These are phyloP conservation scores for Fusarium sp. DNA, from an alignment of 2,329 filamentous ascomycete species.

Conservation along the genomic window DNA sequence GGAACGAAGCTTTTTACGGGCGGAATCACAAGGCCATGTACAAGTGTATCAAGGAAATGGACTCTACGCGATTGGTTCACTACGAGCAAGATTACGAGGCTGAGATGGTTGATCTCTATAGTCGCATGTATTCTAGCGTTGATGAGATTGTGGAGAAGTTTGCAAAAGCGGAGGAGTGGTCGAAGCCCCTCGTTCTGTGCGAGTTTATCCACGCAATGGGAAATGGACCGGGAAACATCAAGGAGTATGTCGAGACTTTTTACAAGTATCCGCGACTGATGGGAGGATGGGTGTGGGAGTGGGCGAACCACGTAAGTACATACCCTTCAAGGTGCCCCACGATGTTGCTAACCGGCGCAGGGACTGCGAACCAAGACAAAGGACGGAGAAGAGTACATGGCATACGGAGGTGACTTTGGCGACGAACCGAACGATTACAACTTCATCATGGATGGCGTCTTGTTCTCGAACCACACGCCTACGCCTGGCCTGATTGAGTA, in stretches of 20 bases:
- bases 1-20: conserved; percentile 79
- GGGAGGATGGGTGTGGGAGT: neutral
- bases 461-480: neutral
- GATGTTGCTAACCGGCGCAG: neutral
- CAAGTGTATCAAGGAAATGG: conserved; percentile 27
- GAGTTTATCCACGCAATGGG: neutral
- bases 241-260: neutral
- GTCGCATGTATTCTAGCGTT: neutral
- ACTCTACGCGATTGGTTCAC: neutral
- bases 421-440: neutral
- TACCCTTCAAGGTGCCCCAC: too few relatives aligned
- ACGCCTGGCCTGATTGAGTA: neutral
- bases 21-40: conserved; percentile 66
- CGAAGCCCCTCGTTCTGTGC: neutral
- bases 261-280: neutral
- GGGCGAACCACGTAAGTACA: neutral
- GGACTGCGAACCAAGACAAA: neutral
- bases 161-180: neutral
- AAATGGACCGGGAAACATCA: neutral
- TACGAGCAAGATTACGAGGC: neutral
- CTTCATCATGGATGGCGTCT: neutral
- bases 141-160: neutral
- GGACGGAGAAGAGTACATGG: neutral
- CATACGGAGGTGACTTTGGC: neutral
- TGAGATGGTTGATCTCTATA: neutral